A percentile compares a stretch with the other conserved stretches of the same genome.
These are phyloP conservation scores for Begonia masoniana DNA, from an alignment of 306 rosid species.

Conservation along the genomic window DNA sequence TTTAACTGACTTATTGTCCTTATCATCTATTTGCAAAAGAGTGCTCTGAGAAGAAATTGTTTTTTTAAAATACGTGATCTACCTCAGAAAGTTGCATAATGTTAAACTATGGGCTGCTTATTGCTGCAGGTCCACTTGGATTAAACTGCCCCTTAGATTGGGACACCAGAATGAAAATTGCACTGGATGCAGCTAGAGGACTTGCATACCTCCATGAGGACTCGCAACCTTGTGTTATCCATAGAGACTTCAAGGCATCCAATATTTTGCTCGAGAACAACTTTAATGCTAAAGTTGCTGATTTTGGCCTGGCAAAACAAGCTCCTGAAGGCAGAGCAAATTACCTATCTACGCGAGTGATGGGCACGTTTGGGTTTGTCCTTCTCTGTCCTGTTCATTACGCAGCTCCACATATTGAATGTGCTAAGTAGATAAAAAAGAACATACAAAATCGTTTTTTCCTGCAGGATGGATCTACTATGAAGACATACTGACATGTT, in stretches of 20 bases:
- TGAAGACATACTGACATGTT: too few relatives aligned
- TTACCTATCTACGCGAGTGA: slow-evolving; percentile 89
- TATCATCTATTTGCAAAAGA: slow-evolving; percentile 4
- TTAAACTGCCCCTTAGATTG: slow-evolving; percentile 93
- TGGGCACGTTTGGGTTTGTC: slow-evolving; percentile 98
- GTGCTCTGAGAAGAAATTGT: not conserved
- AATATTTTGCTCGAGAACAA: slow-evolving; percentile 90
- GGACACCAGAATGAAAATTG: slow-evolving; percentile 97
- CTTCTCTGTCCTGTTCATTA: slow-evolving; percentile 9
- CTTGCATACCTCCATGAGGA: slow-evolving; percentile 94
- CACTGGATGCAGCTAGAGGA: slow-evolving; percentile 96
- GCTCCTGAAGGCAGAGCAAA: slow-evolving; percentile 91
- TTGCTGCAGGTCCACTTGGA: slow-evolving; percentile 70
- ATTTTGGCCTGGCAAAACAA: slow-evolving; percentile 95
- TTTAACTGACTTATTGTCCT: not conserved
- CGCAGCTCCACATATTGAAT: slow-evolving; percentile 8
- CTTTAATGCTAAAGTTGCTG: slow-evolving; percentile 91
- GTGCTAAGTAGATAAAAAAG: slow-evolving; percentile 13
- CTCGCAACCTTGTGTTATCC: slow-evolving; percentile 94
- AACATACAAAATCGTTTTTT: too few relatives aligned
- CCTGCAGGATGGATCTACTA: too few relatives aligned
- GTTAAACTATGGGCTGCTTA: too few relatives aligned
- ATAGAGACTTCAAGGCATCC: slow-evolving; percentile 94
- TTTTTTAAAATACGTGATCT: too few relatives aligned
- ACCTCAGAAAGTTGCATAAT: too few relatives aligned